A percentile compares a stretch with the other conserved stretches of the same genome.
phyloP scores from a whole-genome alignment of 1,284 basidiomycete species.

The Neolentinus lepideus region DNA sequence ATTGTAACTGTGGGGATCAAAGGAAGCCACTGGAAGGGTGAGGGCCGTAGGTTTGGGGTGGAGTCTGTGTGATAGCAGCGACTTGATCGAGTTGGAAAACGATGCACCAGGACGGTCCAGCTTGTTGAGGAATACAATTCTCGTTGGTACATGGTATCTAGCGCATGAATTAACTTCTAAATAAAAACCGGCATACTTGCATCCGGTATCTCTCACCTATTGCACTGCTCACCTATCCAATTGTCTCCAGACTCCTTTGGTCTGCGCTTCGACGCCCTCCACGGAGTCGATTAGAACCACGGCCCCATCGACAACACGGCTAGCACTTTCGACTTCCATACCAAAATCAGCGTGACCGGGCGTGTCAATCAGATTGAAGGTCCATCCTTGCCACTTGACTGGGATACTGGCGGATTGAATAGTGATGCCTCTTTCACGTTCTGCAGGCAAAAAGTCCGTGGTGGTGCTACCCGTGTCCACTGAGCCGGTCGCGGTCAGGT shows the following conservation, averaged over 20 bases:
- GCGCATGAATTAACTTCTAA: neutral
- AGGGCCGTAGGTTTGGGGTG: conserved; percentile 70
- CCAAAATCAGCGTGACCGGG: conserved; percentile 92
- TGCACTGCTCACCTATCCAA: conserved; percentile 59
- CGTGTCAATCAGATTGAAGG: conserved; percentile 85
- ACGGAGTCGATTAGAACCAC: conserved; percentile 86
- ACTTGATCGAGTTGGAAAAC: conserved; percentile 61
- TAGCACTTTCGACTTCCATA: conserved; percentile 91
- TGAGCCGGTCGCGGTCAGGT: conserved; percentile 68
- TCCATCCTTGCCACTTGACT: conserved; percentile 81
- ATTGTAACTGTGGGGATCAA: conserved; percentile 54
- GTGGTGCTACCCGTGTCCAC: conserved; percentile 88
- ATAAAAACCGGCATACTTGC: neutral
- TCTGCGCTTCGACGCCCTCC: conserved; percentile 88
- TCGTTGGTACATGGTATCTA: conserved; percentile 68
- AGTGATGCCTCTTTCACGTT: conserved; percentile 85
- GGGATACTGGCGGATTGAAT: conserved; percentile 91
- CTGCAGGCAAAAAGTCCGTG: conserved; percentile 86
- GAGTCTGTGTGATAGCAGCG: conserved; percentile 65
- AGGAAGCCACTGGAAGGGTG: conserved; percentile 75
- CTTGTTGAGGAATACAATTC: conserved; percentile 85
- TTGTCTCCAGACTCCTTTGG: conserved; percentile 84
- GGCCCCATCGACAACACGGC: conserved; percentile 84
- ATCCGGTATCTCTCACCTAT: conserved; percentile 15
- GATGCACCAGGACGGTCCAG: conserved; percentile 82